Evolutionary conservation across 2,329 filamentous ascomycete species (phyloP).

Genomic region (Cladosporium sp.): DNA sequence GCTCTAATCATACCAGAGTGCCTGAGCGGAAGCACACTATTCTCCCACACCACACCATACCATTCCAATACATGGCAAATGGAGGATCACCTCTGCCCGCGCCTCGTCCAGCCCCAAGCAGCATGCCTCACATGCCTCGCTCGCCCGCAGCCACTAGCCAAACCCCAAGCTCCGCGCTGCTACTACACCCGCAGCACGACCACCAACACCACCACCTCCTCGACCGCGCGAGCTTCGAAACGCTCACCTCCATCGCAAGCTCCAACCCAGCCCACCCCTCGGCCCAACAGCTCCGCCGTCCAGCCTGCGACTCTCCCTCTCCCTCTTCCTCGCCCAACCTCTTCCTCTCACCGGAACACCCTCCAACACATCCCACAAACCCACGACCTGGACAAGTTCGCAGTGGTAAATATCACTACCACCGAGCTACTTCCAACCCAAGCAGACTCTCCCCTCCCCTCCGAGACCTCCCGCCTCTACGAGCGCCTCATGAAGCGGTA

Average conservation of each 20-base stretch:
- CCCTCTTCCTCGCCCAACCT: no score
- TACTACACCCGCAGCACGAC: slow-evolving; percentile 11
- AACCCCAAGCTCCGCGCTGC: slow-evolving; percentile 7
- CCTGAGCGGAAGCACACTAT: background rate
- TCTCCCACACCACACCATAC: background rate
- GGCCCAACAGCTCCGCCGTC: background rate
- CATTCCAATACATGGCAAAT: slow-evolving; percentile 22
- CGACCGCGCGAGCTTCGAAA: background rate
- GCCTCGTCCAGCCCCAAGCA: slow-evolving; percentile 29
- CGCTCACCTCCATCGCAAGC: slow-evolving; percentile 7
- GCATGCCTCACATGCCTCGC: slow-evolving; percentile 35
- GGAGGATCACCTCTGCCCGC: slow-evolving; percentile 35
- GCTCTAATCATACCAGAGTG: background rate
- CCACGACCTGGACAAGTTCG: background rate
- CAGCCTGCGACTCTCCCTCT: background rate
- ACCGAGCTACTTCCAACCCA: background rate
- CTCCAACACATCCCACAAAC: background rate
- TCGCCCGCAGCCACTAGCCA: background rate
- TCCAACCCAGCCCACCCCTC: background rate
- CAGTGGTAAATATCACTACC: background rate
- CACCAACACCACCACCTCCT: no score
- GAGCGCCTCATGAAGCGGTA: slow-evolving; percentile 10
- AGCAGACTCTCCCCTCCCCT: slow-evolving; percentile 1
- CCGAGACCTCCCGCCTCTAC: slow-evolving; percentile 8
- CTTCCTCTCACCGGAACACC: background rate